Evolutionary conservation across 2,329 filamentous ascomycete genomes (phyloP).

Genomic region (Penicillium vulpinum): DNA sequence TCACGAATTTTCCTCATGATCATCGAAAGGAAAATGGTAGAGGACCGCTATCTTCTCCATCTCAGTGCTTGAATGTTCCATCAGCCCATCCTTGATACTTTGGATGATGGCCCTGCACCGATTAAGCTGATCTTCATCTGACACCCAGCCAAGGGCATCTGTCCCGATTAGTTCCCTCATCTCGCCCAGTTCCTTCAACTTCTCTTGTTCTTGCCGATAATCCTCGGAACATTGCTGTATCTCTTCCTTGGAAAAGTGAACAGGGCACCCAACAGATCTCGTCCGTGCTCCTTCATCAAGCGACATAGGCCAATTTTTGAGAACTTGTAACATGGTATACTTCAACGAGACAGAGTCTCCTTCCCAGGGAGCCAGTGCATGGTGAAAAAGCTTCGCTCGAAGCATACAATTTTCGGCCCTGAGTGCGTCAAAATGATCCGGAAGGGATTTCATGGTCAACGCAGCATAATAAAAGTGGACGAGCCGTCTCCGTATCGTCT

Average conservation of each 20-base stretch:
- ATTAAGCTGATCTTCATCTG: slow-evolving; percentile 27
- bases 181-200: slow-evolving; percentile 20
- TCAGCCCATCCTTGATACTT: slow-evolving; percentile 21
- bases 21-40: slow-evolving; percentile 25
- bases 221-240: slow-evolving; percentile 12
- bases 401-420: slow-evolving; percentile 21
- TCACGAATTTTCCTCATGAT: slow-evolving; percentile 19
- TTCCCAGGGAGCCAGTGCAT: slow-evolving; percentile 30
- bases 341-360: slow-evolving; percentile 29
- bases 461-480: slow-evolving; percentile 29
- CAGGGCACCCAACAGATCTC: slow-evolving; percentile 16
- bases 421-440: slow-evolving; percentile 28
- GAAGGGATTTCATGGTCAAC: slow-evolving; percentile 23
- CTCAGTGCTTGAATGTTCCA: slow-evolving; percentile 25
- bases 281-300: slow-evolving; percentile 6
- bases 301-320: slow-evolving; percentile 25
- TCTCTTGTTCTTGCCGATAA: slow-evolving; percentile 22
- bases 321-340: slow-evolving; percentile 23
- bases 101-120: slow-evolving; percentile 17
- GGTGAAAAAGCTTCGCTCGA: slow-evolving; percentile 26
- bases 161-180: slow-evolving; percentile 28
- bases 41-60: slow-evolving; percentile 20
- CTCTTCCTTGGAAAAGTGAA: slow-evolving; percentile 25
- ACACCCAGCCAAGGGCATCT: slow-evolving; percentile 29
- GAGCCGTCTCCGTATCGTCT: slow-evolving; percentile 23